Percentiles rank a stretch among this genome's conserved stretches.
phyloP scores from a whole-genome alignment of 306 rosid genomes.

The Clitoria ternatea region DNA sequence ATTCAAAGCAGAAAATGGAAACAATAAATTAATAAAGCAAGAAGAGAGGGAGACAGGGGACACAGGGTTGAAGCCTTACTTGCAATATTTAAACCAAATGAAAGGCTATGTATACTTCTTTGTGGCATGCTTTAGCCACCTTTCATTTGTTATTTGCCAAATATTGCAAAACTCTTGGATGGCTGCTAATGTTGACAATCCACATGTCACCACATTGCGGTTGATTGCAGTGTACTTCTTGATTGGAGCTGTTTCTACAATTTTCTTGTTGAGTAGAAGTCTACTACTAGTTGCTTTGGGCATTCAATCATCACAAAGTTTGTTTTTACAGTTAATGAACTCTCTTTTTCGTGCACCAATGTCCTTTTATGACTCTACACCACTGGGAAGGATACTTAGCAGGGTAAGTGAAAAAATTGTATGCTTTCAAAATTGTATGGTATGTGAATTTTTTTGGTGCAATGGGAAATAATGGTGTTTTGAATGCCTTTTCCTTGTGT shows the following conservation, averaged over 20 bases:
- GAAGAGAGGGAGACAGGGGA: conserved; percentile 54
- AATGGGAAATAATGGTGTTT: neutral
- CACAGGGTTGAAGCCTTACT: conserved; percentile 41
- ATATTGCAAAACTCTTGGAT: conserved; percentile 40
- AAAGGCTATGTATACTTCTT: conserved; percentile 35
- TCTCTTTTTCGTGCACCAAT: conserved; percentile 53
- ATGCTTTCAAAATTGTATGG: too few relatives aligned
- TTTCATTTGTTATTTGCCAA: conserved; percentile 29
- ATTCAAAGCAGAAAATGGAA: neutral
- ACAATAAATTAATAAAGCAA: conserved; percentile 44
- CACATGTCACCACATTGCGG: conserved; percentile 11
- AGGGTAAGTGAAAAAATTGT: conserved; percentile 50
- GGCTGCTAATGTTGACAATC: conserved; percentile 39
- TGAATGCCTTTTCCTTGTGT: neutral
- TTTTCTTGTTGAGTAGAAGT: conserved; percentile 23
- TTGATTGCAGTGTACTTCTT: conserved; percentile 30
- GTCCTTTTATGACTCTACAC: conserved; percentile 57
- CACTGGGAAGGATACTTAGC: conserved; percentile 53
- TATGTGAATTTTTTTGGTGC: too few relatives aligned
- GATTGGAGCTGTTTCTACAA: conserved; percentile 18
- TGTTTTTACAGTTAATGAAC: conserved; percentile 32
- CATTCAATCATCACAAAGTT: conserved; percentile 31
- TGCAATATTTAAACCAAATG: conserved; percentile 40
- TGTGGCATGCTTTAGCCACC: conserved; percentile 13
- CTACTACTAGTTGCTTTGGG: conserved; percentile 20